These are phyloP conservation scores for Verticillium dahliae DNA, from an alignment of 2,329 filamentous ascomycete species.

Conservation along the genomic window DNA sequence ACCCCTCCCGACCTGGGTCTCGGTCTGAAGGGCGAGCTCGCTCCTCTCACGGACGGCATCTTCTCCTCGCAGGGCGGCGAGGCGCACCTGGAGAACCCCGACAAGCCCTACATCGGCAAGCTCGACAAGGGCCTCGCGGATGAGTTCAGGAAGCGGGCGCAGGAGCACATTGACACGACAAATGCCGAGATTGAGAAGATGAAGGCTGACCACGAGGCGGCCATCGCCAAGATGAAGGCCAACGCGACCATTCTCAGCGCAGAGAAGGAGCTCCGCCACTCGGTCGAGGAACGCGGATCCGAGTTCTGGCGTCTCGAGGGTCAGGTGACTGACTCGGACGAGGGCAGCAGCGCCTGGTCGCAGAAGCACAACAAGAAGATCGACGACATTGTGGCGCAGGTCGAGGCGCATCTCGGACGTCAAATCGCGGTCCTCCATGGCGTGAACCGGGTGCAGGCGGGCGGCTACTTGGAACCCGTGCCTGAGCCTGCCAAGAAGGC, in stretches of 20 bases:
- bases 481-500: conserved; percentile 28
- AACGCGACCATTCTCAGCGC: conserved; percentile 64
- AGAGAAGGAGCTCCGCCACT: conserved; percentile 67
- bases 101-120: conserved; percentile 57
- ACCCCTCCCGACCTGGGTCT: conserved; percentile 80
- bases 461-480: conserved; percentile 62
- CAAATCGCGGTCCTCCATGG: conserved; percentile 58
- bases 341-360: conserved; percentile 33
- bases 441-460: conserved; percentile 68
- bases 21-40: conserved; percentile 76
- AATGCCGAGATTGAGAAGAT: conserved; percentile 79
- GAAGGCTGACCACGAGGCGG: conserved; percentile 70
- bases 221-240: conserved; percentile 67
- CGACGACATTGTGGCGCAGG: conserved; percentile 67
- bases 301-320: conserved; percentile 62
- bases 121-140: conserved; percentile 72
- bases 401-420: conserved; percentile 65
- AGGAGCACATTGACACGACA: conserved; percentile 64
- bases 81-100: conserved; percentile 34
- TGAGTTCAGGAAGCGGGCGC: conserved; percentile 75
- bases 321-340: conserved; percentile 32
- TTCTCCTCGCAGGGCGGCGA: conserved; percentile 63
- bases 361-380: conserved; percentile 47
- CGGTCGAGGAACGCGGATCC: conserved; percentile 51
- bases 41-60: conserved; percentile 75